These are phyloP conservation scores for Saccharomyces hybrid DNA, from an alignment of 1,139 yeast species.

Conservation along the genomic window DNA sequence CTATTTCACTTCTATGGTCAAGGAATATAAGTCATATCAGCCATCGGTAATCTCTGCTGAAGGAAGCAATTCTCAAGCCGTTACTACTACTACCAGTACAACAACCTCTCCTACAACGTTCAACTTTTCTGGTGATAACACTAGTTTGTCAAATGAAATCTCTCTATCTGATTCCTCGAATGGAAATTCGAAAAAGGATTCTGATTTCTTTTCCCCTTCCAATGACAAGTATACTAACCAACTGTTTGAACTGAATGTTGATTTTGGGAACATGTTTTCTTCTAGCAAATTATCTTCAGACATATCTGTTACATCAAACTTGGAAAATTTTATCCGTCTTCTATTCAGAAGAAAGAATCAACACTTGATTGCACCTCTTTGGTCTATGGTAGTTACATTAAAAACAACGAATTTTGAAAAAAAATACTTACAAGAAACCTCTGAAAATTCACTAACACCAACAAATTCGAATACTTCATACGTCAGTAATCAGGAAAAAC, in stretches of 20 bases:
- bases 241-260: constrained; percentile 14
- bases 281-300: constrained; percentile 15
- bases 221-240: constrained; percentile 14
- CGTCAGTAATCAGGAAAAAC: neutral
- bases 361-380: constrained; percentile 40
- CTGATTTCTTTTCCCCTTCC: neutral
- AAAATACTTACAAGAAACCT: constrained; percentile 15
- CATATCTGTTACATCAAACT: constrained; percentile 21
- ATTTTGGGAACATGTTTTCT: constrained; percentile 6
- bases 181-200: neutral
- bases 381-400: constrained; percentile 59
- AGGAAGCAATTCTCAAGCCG: constrained; percentile 19
- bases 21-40: constrained; percentile 18
- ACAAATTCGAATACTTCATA: neutral
- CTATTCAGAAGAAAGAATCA: constrained; percentile 24
- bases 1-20: constrained; percentile 17
- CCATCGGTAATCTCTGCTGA: constrained; percentile 19
- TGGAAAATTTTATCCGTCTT: constrained; percentile 27
- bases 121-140: constrained; percentile 8
- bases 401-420: constrained; percentile 42
- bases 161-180: neutral
- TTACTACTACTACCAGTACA: constrained; percentile 13
- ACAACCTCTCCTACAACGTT: constrained; percentile 11
- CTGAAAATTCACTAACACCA: constrained; percentile 6
- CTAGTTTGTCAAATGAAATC: neutral